Percentiles rank a stretch among this genome's conserved stretches.
Evolutionary conservation across 805 yeast genomes (phyloP).

Genomic region (Kazachstania bromeliacearum): DNA sequence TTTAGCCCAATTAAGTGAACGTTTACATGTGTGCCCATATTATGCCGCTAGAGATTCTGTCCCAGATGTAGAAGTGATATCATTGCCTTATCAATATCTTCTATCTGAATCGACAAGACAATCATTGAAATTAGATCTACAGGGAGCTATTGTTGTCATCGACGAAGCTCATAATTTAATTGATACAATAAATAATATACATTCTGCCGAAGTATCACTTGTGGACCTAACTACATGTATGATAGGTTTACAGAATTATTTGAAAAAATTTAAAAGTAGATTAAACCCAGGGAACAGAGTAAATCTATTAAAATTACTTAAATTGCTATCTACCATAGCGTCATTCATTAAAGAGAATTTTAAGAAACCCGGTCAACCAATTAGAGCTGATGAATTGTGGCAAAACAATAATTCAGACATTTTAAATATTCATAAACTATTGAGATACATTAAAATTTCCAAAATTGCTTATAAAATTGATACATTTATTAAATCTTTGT

Average conservation of each 20-base stretch:
- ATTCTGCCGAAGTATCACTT: constrained; percentile 50
- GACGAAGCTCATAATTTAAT: constrained; percentile 90
- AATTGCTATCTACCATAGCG: constrained; percentile 43
- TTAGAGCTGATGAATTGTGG: constrained; percentile 46
- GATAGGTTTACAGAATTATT: constrained; percentile 44
- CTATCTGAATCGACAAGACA: constrained; percentile 52
- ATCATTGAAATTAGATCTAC: constrained; percentile 47
- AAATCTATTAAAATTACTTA: constrained; percentile 53
- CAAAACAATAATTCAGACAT: constrained; percentile 54
- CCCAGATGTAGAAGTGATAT: constrained; percentile 59
- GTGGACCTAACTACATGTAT: constrained; percentile 39
- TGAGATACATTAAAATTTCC: constrained; percentile 51
- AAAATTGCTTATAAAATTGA: constrained; percentile 83
- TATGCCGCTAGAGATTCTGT: constrained; percentile 56
- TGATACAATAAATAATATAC: constrained; percentile 62
- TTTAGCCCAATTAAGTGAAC: constrained; percentile 48
- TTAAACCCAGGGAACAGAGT: constrained; percentile 66
- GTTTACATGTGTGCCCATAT: constrained; percentile 65
- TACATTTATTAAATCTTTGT: constrained; percentile 37
- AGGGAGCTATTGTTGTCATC: constrained; percentile 60
- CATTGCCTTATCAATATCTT: constrained; percentile 78
- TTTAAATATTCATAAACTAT: constrained; percentile 59
- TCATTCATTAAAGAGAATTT: constrained; percentile 35
- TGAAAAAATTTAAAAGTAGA: constrained; percentile 49
- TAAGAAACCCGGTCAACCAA: constrained; percentile 44